phyloP scores from a whole-genome alignment of 1,284 basidiomycete species.

The Austroboletus niveus region DNA sequence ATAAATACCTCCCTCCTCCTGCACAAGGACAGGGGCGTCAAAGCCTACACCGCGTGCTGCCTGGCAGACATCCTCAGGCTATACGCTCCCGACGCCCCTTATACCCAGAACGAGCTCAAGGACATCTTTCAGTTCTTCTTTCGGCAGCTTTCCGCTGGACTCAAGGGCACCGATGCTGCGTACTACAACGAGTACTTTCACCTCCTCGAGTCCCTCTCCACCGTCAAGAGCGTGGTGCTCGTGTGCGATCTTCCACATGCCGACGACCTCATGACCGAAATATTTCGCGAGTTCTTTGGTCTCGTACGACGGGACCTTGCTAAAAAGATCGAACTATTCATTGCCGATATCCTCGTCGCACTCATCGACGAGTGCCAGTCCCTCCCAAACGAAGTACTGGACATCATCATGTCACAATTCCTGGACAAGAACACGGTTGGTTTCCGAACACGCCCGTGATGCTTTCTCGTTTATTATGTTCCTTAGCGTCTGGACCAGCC shows the following conservation, averaged over 20 bases:
- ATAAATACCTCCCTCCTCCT: slow-evolving; percentile 78
- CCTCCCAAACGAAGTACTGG: slow-evolving; percentile 77
- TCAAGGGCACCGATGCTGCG: slow-evolving; percentile 66
- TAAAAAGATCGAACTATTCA: slow-evolving; percentile 86
- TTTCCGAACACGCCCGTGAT: neutral
- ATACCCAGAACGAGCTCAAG: slow-evolving; percentile 82
- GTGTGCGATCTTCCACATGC: slow-evolving; percentile 87
- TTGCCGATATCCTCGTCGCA: slow-evolving; percentile 87
- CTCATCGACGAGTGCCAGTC: slow-evolving; percentile 84
- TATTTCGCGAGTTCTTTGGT: slow-evolving; percentile 83
- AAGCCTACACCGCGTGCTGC: slow-evolving; percentile 92
- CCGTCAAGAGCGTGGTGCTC: slow-evolving; percentile 92
- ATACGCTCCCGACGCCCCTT: slow-evolving; percentile 97
- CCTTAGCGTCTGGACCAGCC: slow-evolving; percentile 70
- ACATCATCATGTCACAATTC: slow-evolving; percentile 84
- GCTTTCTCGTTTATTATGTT: slow-evolving; percentile 1
- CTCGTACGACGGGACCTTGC: slow-evolving; percentile 80
- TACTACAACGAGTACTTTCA: slow-evolving; percentile 93
- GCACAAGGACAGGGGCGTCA: slow-evolving; percentile 94
- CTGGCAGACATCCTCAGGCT: slow-evolving; percentile 91
- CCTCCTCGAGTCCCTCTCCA: slow-evolving; percentile 87
- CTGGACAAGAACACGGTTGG: slow-evolving; percentile 70
- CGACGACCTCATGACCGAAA: slow-evolving; percentile 82
- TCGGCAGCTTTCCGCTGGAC: slow-evolving; percentile 73
- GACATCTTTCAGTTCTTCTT: slow-evolving; percentile 97